Conservation (phyloP, 805 yeast species). For the Metschnikowia picachoensis region DNA sequence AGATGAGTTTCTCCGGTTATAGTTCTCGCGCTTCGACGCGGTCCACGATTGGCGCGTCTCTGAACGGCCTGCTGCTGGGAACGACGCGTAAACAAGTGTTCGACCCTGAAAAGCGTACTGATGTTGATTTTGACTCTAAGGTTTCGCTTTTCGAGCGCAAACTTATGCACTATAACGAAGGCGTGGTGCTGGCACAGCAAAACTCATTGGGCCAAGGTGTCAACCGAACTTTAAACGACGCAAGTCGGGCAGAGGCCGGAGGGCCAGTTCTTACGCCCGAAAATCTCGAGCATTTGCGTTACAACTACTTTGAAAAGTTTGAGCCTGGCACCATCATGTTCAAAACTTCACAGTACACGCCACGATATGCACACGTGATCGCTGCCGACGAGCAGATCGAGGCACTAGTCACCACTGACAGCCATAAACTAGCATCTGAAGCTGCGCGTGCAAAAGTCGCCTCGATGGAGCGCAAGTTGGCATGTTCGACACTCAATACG, state of each 20-base stretch:
- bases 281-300: constrained; percentile 8
- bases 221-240: constrained; percentile 1
- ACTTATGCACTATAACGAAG: constrained; percentile 5
- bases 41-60: background rate
- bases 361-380: constrained; percentile 5
- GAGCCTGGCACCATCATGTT: constrained; percentile 4
- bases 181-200: constrained; percentile 1
- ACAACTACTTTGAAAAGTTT: constrained; percentile 10
- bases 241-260: constrained; percentile 1
- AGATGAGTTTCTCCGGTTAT: background rate
- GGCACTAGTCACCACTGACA: background rate
- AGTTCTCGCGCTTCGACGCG: background rate
- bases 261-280: constrained; percentile 1
- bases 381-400: constrained; percentile 6
- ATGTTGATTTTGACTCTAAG: constrained; percentile 3
- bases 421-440: background rate
- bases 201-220: background rate
- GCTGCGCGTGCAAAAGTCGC: constrained; percentile 1
- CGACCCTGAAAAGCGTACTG: constrained; percentile 6
- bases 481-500: background rate
- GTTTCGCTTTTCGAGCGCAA: constrained; percentile 8
- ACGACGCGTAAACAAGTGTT: constrained; percentile 1
- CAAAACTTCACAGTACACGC: background rate
- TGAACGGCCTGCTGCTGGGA: background rate
- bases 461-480: constrained; percentile 5